These are phyloP conservation scores for Actinomucor elegans DNA, from an alignment of 371 early-diverging fungal species.

Conservation along the genomic window DNA sequence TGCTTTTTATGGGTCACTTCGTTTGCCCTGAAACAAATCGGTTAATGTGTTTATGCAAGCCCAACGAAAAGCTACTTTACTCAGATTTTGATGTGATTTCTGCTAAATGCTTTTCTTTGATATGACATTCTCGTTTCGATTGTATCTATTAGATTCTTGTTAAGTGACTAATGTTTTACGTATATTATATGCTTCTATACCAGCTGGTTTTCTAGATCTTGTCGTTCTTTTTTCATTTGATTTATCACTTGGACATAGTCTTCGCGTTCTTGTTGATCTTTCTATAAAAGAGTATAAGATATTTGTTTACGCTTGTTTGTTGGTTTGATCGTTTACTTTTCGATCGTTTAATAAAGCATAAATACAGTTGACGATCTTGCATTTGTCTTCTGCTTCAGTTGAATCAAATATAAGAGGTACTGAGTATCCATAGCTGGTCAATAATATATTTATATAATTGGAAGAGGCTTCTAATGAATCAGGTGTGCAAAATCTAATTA, in stretches of 20 bases:
- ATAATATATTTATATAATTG: conserved; percentile 39
- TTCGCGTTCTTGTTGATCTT: conserved; percentile 11
- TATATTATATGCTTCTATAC: neutral
- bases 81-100: conserved; percentile 18
- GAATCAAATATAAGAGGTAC: conserved; percentile 39
- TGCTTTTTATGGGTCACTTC: conserved; percentile 16
- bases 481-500: conserved; percentile 26
- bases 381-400: conserved; percentile 26
- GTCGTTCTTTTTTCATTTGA: conserved; percentile 7
- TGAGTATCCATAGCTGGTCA: conserved; percentile 44
- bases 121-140: conserved; percentile 1
- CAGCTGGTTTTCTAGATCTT: conserved; percentile 2
- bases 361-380: conserved; percentile 41
- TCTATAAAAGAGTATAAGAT: neutral
- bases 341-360: conserved; percentile 35
- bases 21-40: conserved; percentile 22
- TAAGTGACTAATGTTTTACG: neutral
- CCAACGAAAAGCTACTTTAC: conserved; percentile 4
- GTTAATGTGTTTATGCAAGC: neutral
- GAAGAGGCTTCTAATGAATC: conserved; percentile 20
- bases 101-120: neutral
- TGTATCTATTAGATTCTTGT: neutral
- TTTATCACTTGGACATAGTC: conserved; percentile 7
- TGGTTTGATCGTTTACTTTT: conserved; percentile 20
- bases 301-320: neutral